Percentiles rank a stretch among this genome's conserved stretches.
Evolutionary conservation across 768 basidiomycete genomes (phyloP).

Genomic region (Russula griseocarnosa): DNA sequence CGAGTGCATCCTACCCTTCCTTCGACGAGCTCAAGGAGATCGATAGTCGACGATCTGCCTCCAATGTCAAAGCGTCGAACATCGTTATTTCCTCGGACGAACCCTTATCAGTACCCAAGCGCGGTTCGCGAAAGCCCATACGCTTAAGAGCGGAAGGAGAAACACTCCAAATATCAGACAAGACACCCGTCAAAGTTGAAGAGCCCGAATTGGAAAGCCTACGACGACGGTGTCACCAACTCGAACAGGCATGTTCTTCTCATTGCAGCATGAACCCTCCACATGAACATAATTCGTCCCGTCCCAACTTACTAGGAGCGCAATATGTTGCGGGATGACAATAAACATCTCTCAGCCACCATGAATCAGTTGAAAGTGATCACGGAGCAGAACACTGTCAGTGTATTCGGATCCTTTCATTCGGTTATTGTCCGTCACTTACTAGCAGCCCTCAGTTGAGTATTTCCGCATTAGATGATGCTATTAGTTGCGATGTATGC

Average conservation of each 20-base stretch:
- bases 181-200: constrained; percentile 13
- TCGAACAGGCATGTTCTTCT: constrained; percentile 14
- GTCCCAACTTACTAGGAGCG: constrained; percentile 8
- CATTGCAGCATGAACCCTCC: no score
- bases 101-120: background rate
- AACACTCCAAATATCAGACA: constrained; percentile 14
- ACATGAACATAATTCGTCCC: background rate
- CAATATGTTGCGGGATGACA: constrained; percentile 9
- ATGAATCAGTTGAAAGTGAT: constrained; percentile 20
- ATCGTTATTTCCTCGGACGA: constrained; percentile 27
- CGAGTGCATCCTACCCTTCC: constrained; percentile 47
- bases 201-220: constrained; percentile 8
- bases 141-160: constrained; percentile 9
- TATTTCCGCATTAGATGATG: constrained; percentile 44
- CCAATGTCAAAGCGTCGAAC: constrained; percentile 37
- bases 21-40: constrained; percentile 71
- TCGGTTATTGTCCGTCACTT: background rate
- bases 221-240: constrained; percentile 13
- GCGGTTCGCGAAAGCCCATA: constrained; percentile 1
- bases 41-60: constrained; percentile 46
- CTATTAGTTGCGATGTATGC: constrained; percentile 62
- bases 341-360: constrained; percentile 1
- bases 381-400: constrained; percentile 16
- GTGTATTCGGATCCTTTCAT: background rate
- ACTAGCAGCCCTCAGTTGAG: constrained; percentile 8